Percentiles rank a stretch among this genome's conserved stretches.
phyloP scores from a whole-genome alignment of 768 basidiomycete genomes.

The Boletus patriciae region DNA sequence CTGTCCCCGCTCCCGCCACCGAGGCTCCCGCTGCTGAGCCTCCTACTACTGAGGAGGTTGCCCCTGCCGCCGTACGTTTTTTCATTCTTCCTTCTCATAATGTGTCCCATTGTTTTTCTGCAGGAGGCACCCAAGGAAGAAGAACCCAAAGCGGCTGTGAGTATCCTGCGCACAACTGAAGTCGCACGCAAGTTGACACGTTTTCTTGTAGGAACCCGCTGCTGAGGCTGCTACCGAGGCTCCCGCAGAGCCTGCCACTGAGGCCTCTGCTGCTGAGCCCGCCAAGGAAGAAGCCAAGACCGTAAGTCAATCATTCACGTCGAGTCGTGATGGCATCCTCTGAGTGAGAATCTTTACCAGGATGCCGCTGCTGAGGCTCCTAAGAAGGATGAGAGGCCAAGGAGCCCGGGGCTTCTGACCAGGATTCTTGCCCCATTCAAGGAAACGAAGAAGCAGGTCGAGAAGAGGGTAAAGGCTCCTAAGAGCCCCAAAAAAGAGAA shows the following conservation, averaged over 20 bases:
- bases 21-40: conserved; percentile 31
- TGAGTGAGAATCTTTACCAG: conserved; percentile 6
- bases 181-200: not conserved
- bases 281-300: conserved; percentile 46
- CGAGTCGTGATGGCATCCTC: conserved; percentile 33
- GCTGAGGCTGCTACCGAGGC: conserved; percentile 28
- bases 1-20: conserved; percentile 30
- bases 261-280: conserved; percentile 34
- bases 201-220: conserved; percentile 37
- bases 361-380: conserved; percentile 46
- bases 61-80: conserved; percentile 37
- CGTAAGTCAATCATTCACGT: conserved; percentile 27
- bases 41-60: conserved; percentile 33
- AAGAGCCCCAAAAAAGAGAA: conserved; percentile 83
- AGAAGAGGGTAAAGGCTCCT: conserved; percentile 59
- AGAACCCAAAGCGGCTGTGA: conserved; percentile 40
- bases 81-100: not conserved
- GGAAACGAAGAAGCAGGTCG: conserved; percentile 47
- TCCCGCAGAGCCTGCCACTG: conserved; percentile 29
- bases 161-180: not conserved
- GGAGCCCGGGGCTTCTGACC: conserved; percentile 73
- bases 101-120: not conserved
- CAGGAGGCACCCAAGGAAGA: conserved; percentile 47
- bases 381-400: conserved; percentile 80
- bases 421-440: conserved; percentile 84